Conservation (phyloP, 1,284 basidiomycete species). For the Veloporphyrellus conicus region DNA sequence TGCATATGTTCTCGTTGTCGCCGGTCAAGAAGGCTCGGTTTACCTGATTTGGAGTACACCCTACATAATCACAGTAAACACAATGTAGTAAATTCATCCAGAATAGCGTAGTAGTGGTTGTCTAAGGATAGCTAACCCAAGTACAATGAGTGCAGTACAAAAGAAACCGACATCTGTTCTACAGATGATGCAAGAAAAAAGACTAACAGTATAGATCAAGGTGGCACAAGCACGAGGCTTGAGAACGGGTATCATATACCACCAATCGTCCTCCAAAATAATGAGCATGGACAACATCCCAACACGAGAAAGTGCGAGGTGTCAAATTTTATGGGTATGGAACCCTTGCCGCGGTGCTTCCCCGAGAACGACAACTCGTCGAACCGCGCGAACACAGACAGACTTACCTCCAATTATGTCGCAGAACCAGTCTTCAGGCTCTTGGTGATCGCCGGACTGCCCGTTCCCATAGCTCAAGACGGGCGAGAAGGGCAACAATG, state of each 20-base stretch:
- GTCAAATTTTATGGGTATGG: not conserved
- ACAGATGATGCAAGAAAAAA: slow-evolving; percentile 1
- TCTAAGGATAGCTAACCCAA: too few species aligned
- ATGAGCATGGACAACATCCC: not conserved
- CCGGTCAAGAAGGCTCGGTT: not conserved
- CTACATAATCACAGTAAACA: too few species aligned
- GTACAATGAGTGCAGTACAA: too few species aligned
- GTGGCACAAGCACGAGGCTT: not conserved
- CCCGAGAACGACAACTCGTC: not conserved
- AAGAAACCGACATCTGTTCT: not conserved
- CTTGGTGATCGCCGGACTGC: slow-evolving; percentile 21
- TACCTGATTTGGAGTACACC: slow-evolving; percentile 13
- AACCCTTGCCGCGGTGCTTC: not conserved
- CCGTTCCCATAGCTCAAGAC: slow-evolving; percentile 31
- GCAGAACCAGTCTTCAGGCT: slow-evolving; percentile 3
- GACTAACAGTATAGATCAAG: slow-evolving; percentile 1
- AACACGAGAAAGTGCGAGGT: not conserved
- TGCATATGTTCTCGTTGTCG: slow-evolving; percentile 29
- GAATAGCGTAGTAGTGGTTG: too few species aligned
- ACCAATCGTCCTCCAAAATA: too few species aligned
- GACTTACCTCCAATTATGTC: too few species aligned
- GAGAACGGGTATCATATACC: too few species aligned
- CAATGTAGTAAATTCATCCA: too few species aligned
- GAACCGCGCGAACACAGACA: too few species aligned
- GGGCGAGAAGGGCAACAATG: slow-evolving; percentile 17